These are phyloP conservation scores for Neonectria coccinea DNA, from an alignment of 2,329 filamentous ascomycete genomes.

Conservation along the genomic window DNA sequence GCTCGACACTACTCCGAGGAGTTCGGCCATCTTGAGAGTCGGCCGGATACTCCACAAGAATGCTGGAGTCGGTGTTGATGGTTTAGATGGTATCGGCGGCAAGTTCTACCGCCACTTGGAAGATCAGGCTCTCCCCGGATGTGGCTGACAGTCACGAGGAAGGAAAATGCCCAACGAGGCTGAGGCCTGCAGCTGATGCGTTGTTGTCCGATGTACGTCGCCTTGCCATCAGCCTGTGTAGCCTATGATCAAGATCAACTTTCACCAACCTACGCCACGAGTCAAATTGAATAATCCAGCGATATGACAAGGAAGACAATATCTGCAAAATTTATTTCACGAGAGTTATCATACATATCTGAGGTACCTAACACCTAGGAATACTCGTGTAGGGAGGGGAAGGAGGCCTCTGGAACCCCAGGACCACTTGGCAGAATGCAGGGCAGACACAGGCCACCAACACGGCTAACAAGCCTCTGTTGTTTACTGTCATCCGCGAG, in stretches of 20 bases:
- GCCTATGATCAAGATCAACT: neutral
- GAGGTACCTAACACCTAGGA: neutral
- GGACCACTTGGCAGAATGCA: neutral
- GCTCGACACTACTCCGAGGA: slow-evolving; percentile 27
- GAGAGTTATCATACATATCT: neutral
- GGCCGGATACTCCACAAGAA: too few relatives aligned
- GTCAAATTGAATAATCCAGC: neutral
- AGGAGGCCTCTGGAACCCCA: neutral
- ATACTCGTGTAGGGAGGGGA: neutral
- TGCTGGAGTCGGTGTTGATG: neutral
- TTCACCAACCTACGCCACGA: neutral
- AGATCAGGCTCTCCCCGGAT: neutral
- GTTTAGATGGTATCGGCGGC: neutral
- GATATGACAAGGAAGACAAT: neutral
- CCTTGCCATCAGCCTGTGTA: neutral
- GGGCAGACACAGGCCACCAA: neutral
- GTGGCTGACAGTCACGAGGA: neutral
- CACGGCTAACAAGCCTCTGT: neutral
- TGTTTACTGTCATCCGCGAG: too few relatives aligned
- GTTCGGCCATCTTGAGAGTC: slow-evolving; percentile 30
- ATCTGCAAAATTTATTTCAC: neutral
- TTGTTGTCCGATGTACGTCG: neutral
- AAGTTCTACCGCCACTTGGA: neutral
- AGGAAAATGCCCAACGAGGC: slow-evolving; percentile 5
- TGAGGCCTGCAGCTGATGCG: slow-evolving; percentile 2